Evolutionary conservation across 305 asterid genomes (phyloP).

Genomic region (Ruellia speciosa): DNA sequence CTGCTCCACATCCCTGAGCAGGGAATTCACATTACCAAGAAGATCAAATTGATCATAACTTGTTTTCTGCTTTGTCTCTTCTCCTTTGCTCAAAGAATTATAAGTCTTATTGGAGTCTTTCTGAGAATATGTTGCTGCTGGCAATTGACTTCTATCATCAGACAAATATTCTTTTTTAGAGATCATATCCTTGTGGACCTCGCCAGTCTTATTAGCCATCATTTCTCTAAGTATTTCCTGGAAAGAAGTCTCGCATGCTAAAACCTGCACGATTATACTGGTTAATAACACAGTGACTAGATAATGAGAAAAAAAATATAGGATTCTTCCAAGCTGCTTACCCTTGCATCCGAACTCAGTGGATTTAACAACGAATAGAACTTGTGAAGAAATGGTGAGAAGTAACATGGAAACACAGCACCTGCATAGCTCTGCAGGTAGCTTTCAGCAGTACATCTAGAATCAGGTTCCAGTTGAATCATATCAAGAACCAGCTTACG

Average conservation of each 20-base stretch:
- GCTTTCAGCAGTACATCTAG: slow-evolving; percentile 82
- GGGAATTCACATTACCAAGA: slow-evolving; percentile 62
- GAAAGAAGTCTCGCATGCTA: slow-evolving; percentile 85
- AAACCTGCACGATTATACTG: slow-evolving; percentile 50
- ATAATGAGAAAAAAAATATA: slow-evolving; percentile 17
- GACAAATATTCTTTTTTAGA: slow-evolving; percentile 30
- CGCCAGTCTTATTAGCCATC: slow-evolving; percentile 48
- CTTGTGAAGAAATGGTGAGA: slow-evolving; percentile 91
- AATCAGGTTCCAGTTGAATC: slow-evolving; percentile 92
- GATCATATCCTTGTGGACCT: slow-evolving; percentile 22
- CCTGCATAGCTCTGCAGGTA: slow-evolving; percentile 77
- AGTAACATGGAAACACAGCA: slow-evolving; percentile 83
- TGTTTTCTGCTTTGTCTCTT: slow-evolving; percentile 41
- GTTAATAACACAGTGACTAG: slow-evolving; percentile 19
- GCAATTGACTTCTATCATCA: slow-evolving; percentile 27
- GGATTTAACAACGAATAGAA: slow-evolving; percentile 91
- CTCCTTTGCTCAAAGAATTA: slow-evolving; percentile 32
- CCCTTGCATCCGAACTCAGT: slow-evolving; percentile 87
- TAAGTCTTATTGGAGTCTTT: slow-evolving; percentile 27
- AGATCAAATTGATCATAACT: slow-evolving; percentile 62
- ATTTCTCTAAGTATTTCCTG: slow-evolving; percentile 83
- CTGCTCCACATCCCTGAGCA: slow-evolving; percentile 67
- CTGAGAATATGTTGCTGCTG: slow-evolving; percentile 29
- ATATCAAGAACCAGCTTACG: slow-evolving; percentile 97
- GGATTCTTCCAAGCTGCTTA: slow-evolving; percentile 30